A percentile compares a stretch with the other conserved stretches of the same genome.
phyloP scores from a whole-genome alignment of 1,139 yeast genomes.

The Chernovozyma sophiae-reginae region DNA sequence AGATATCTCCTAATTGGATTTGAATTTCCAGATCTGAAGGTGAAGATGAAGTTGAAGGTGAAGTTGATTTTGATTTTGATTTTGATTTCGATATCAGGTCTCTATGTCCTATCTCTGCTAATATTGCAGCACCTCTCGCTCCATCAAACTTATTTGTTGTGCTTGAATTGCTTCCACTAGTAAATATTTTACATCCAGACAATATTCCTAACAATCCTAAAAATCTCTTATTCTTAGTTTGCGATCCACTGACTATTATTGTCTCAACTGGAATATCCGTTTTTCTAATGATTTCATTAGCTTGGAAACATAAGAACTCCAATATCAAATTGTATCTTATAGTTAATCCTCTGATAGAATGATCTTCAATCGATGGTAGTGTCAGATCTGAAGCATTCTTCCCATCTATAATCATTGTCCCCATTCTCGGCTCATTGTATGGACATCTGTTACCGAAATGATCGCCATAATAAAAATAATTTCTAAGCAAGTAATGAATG shows the following conservation, averaged over 20 bases:
- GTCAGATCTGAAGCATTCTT: constrained; percentile 22
- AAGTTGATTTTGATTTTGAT: too few species aligned
- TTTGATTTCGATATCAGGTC: too few species aligned
- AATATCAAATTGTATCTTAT: constrained; percentile 40
- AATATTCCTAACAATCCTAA: constrained; percentile 24
- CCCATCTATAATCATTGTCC: constrained; percentile 47
- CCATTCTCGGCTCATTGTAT: constrained; percentile 44
- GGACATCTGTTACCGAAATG: constrained; percentile 56
- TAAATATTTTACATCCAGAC: constrained; percentile 15
- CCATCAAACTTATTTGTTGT: constrained; percentile 23
- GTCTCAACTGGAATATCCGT: constrained; percentile 16
- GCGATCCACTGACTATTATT: constrained; percentile 48
- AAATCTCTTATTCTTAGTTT: constrained; percentile 43
- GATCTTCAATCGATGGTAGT: constrained; percentile 8
- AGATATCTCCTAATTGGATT: too few species aligned
- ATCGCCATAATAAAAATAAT: constrained; percentile 50
- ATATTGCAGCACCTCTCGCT: constrained; percentile 34
- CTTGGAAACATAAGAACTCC: constrained; percentile 51
- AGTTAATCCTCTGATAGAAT: constrained; percentile 19
- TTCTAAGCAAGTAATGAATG: constrained; percentile 29
- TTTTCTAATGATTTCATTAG: constrained; percentile 25
- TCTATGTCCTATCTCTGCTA: constrained; percentile 15
- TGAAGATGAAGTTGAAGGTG: too few species aligned
- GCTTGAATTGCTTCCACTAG: constrained; percentile 16
- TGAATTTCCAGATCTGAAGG: too few species aligned